Base-by-base conservation (phyloP, 1,139 yeast genomes). In the Kodamaea ohmeri region DNA sequence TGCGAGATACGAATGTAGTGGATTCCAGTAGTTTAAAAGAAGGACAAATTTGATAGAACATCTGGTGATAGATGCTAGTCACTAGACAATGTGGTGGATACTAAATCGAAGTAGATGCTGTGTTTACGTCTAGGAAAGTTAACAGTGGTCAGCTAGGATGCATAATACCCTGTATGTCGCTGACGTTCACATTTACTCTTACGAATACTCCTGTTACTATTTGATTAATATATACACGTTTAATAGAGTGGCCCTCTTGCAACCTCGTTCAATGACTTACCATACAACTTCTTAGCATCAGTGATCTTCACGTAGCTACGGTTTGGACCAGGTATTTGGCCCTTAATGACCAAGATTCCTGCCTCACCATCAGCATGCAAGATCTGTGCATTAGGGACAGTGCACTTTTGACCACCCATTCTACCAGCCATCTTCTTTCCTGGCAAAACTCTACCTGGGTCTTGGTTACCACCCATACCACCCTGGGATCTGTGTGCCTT, bases 371-470 rank as follows among this genome's bases (percentile, higher is more conserved):
- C 90, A 13, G 82, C 83, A 56, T 84, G 84, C 56, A 92, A 69
- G 16, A 94, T 84, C 58, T 81, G 74, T 30, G 81, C 72, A 60
- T 89, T 89, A 58, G 80, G 86, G 25, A 80, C 78, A 4, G 98
- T 92, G 48, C 78, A 76, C 51, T 71, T 73, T 42, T 76, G 71
- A 44, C 77, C 80, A 49, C 98, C 98, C 95, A 90, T 84, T 63
- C 87, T 85, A 48, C 98, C 98, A 22, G 98, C 95, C 97, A 94
- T 90, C 66, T 89, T 92, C 71, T 88, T 90, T 26, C 97, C 97
- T 12, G 97, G 97, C 47, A 89, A 72, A 39, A 89, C 89, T 70
- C 99, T 83, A 56, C 96, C 97, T 3, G 98, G 98, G 47, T 84
- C 84, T 58, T 90, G 92, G 59, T 87, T 84, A 65, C 86, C 85